Evolutionary conservation across 1,284 basidiomycete species (phyloP).

Genomic region (Moesziomyces globuligerus): DNA sequence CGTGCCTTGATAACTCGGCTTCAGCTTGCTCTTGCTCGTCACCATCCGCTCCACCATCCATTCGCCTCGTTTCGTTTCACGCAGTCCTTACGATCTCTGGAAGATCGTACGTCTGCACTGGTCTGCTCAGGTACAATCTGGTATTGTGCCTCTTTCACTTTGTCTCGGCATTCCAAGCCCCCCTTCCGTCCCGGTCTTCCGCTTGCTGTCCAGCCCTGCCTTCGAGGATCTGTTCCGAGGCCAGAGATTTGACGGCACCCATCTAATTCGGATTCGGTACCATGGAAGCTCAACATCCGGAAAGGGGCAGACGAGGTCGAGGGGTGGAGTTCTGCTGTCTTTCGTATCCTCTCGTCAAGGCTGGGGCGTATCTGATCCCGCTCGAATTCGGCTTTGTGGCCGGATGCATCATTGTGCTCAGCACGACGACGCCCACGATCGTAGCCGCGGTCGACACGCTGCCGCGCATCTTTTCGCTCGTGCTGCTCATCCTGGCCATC

Average conservation of each 20-base stretch:
- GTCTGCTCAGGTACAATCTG: slow-evolving; percentile 20
- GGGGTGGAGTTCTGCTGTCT: slow-evolving; percentile 50
- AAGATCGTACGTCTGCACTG: slow-evolving; percentile 10
- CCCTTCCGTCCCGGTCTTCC: too few relatives aligned
- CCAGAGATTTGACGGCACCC: slow-evolving; percentile 14
- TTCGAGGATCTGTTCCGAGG: not conserved
- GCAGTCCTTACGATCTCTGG: slow-evolving; percentile 22
- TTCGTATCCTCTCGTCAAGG: slow-evolving; percentile 45
- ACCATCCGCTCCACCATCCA: slow-evolving; percentile 1
- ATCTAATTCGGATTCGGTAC: not conserved
- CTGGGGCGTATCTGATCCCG: slow-evolving; percentile 44
- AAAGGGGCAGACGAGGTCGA: slow-evolving; percentile 6
- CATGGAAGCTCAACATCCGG: slow-evolving; percentile 1
- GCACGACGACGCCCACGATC: slow-evolving; percentile 34
- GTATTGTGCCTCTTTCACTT: slow-evolving; percentile 13
- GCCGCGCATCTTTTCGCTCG: slow-evolving; percentile 19
- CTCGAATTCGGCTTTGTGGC: slow-evolving; percentile 48
- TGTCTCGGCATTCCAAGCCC: too few relatives aligned
- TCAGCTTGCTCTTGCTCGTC: slow-evolving; percentile 5
- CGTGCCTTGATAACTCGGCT: too few relatives aligned
- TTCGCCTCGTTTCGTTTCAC: slow-evolving; percentile 1
- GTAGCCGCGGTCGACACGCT: slow-evolving; percentile 41
- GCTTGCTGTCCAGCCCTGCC: too few relatives aligned
- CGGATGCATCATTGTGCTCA: slow-evolving; percentile 39
- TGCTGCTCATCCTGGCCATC: slow-evolving; percentile 28